Base-by-base conservation (phyloP, 2,329 filamentous ascomycete species). In the Didymella arachidicola region DNA sequence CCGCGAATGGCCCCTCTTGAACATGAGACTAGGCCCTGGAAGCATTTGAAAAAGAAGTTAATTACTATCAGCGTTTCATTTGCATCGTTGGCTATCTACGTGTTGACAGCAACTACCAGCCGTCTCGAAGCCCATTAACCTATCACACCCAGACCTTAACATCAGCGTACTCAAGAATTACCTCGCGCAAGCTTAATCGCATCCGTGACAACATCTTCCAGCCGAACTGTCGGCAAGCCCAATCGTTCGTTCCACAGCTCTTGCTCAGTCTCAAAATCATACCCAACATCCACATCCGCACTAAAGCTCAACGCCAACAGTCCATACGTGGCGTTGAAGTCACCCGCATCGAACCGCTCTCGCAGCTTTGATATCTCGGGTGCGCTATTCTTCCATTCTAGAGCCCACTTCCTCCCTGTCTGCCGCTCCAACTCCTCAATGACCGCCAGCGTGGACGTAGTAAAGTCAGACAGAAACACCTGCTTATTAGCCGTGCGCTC, bases 251-350 rank as follows among this genome's bases (percentile, higher is more conserved):
- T 50, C 47, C 47, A 50, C 25, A 41, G 16, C 34, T 50, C 26
- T 12, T 41, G 25, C 34, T 42, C 36, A 4, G 36, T 3, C 16
- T 39, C 36, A 19, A 50, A 41, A 11, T 41, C 36, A 22, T 50
- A 50, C 7, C 34, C 47, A 30, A 50, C 26, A 41, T 41, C 47
- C 26, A 41, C n/a, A 22, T 50, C 47, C 0, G 36, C 34, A 50
- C 22, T 38, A 6, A 41, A 41, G 26, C 47, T 41, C 47, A 50
- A n/a, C 12, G 47, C 34, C 1, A 50, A n/a, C n/a, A 41, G 32
- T 12, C 25, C 34, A 12, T 41, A 30, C 18, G 26, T 41, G 5
- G 34, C 47, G n/a, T 41, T 22, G 26, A 30, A 50, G 26, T 39
- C 34, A 8, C 25, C 26, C 26, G 6, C 30, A 26, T 47, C 18